Conservation (phyloP, 768 basidiomycete species). For the Auriscalpium microsporum region DNA sequence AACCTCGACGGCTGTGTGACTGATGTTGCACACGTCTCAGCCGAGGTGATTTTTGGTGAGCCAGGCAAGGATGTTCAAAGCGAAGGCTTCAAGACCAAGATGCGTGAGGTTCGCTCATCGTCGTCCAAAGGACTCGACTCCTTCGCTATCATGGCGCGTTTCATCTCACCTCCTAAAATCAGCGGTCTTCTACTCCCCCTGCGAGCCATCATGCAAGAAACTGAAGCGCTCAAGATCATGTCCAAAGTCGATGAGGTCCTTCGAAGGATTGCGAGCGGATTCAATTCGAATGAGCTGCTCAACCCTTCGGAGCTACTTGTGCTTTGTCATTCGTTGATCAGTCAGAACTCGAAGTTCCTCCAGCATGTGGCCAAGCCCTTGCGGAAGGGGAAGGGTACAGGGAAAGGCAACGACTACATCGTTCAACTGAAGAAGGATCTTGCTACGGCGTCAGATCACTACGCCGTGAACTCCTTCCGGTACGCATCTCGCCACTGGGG, state of each 20-base stretch:
- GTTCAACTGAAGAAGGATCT: conserved; percentile 73
- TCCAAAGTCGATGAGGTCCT: conserved; percentile 83
- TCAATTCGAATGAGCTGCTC: conserved; percentile 76
- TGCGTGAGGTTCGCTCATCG: conserved; percentile 83
- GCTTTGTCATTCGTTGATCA: conserved; percentile 84
- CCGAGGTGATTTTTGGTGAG: conserved; percentile 90
- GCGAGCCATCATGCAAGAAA: conserved; percentile 78
- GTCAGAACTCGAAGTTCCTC: conserved; percentile 83
- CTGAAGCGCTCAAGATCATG: conserved; percentile 72
- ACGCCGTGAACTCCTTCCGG: conserved; percentile 83
- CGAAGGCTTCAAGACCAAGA: conserved; percentile 91
- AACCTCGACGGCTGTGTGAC: conserved; percentile 69
- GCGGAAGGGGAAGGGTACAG: conserved; percentile 27
- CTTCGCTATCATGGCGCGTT: conserved; percentile 71
- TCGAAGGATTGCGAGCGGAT: conserved; percentile 69
- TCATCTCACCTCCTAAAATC: conserved; percentile 70
- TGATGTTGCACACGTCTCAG: conserved; percentile 72
- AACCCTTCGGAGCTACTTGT: conserved; percentile 62
- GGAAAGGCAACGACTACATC: conserved; percentile 39
- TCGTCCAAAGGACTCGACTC: conserved; percentile 80
- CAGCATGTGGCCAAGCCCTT: conserved; percentile 42
- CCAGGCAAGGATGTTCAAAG: conserved; percentile 82
- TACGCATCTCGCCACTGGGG: conserved; percentile 23
- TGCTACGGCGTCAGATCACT: conserved; percentile 53
- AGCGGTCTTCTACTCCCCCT: conserved; percentile 71